phyloP scores from a whole-genome alignment of 306 rosid genomes.

The Myrica gale region DNA sequence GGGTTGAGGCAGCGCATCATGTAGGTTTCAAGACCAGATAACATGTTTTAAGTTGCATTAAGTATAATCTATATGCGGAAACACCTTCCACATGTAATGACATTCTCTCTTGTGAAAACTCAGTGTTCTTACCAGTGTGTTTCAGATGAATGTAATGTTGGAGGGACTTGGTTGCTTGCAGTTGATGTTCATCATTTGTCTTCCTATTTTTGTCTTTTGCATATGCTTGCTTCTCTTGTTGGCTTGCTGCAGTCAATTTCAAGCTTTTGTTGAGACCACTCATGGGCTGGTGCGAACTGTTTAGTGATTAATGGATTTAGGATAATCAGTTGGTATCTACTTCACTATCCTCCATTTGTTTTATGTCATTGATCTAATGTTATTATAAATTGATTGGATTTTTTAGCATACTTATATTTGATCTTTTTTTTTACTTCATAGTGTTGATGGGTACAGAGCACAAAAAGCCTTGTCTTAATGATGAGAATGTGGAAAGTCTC shows the following conservation, averaged over 20 bases:
- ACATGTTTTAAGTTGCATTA: neutral
- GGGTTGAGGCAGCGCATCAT: too few species aligned
- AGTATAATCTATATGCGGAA: neutral
- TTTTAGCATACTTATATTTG: conserved; percentile 15
- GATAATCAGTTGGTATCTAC: neutral
- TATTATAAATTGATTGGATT: neutral
- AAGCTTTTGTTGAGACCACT: neutral
- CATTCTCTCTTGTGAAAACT: neutral
- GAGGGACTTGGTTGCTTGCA: neutral
- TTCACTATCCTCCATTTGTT: neutral
- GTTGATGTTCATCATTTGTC: neutral
- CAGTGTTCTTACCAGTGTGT: neutral
- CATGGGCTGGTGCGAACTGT: neutral
- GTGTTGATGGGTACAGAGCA: conserved; percentile 37
- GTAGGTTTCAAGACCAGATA: too few species aligned
- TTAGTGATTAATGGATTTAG: neutral
- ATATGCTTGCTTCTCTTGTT: neutral
- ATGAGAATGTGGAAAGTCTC: conserved; percentile 30
- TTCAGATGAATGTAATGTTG: neutral
- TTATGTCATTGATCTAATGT: neutral
- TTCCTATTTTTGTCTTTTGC: neutral
- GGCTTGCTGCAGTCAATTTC: conserved; percentile 1
- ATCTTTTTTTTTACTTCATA: conserved; percentile 25
- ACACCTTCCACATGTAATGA: neutral
- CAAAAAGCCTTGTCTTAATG: conserved; percentile 16